A percentile compares a stretch with the other conserved stretches of the same genome.
Conservation (phyloP, 805 yeast species). For the Yueomyces sinensis region DNA sequence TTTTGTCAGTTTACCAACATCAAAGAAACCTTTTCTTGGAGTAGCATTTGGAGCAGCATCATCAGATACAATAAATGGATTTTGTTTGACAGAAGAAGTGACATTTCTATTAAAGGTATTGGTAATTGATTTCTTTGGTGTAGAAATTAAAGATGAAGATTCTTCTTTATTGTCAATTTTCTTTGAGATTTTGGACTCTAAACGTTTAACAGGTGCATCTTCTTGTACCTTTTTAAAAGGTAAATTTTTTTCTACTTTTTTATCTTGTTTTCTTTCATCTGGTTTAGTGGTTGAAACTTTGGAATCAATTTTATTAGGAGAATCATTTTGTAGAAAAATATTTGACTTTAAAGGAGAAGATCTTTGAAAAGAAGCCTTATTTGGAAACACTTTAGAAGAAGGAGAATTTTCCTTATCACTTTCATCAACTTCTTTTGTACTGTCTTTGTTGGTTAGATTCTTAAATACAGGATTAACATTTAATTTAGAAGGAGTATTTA, state of each 20-base stretch:
- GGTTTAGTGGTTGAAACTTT: too few relatives aligned
- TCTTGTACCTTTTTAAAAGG: too few relatives aligned
- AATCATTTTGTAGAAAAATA: not conserved
- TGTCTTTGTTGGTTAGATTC: not conserved
- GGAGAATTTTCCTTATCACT: not conserved
- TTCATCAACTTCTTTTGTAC: not conserved
- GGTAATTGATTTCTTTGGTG: too few relatives aligned
- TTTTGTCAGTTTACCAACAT: constrained; percentile 1
- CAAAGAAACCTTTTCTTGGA: constrained; percentile 1
- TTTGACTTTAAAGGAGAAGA: not conserved
- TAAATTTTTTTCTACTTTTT: too few relatives aligned
- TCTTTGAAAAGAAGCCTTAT: not conserved
- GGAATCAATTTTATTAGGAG: not conserved
- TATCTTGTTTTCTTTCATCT: too few relatives aligned
- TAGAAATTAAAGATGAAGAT: not conserved
- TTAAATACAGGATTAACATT: not conserved
- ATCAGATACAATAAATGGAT: not conserved
- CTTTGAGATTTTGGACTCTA: not conserved
- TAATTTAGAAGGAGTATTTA: not conserved
- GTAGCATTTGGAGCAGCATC: not conserved
- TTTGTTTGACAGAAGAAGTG: too few relatives aligned
- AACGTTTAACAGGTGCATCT: too few relatives aligned
- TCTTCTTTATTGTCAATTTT: not conserved
- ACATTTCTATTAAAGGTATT: too few relatives aligned
- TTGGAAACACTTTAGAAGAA: not conserved